Evolutionary conservation across 441 rosid species (phyloP).

Genomic region (Croton setiger): DNA sequence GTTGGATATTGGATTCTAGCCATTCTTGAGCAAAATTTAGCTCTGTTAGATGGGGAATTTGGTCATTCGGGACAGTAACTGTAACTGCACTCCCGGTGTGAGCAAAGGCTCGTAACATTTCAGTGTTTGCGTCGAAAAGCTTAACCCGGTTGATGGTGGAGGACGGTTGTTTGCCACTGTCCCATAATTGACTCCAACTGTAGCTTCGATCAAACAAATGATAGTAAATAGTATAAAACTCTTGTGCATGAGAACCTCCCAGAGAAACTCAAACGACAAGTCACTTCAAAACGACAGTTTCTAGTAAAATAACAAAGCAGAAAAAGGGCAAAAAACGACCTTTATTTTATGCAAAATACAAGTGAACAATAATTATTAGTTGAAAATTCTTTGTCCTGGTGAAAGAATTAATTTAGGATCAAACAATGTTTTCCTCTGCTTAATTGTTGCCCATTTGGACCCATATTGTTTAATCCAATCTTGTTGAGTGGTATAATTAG

Average conservation of each 20-base stretch:
- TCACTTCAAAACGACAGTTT: no score
- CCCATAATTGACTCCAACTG: slow-evolving; percentile 75
- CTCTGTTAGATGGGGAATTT: slow-evolving; percentile 57
- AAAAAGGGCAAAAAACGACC: no score
- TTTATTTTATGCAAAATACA: no score
- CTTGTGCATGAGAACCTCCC: no score
- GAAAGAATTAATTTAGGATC: slow-evolving; percentile 75
- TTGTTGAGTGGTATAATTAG: slow-evolving; percentile 36
- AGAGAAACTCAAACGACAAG: no score
- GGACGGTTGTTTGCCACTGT: slow-evolving; percentile 70
- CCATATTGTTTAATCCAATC: slow-evolving; percentile 76
- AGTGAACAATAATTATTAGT: no score
- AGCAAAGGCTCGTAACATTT: slow-evolving; percentile 57
- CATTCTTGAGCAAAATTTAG: slow-evolving; percentile 55
- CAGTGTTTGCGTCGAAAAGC: slow-evolving; percentile 58
- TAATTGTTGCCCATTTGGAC: slow-evolving; percentile 58
- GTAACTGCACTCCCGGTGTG: slow-evolving; percentile 55
- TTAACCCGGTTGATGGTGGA: slow-evolving; percentile 69
- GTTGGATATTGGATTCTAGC: slow-evolving; percentile 48
- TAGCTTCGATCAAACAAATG: no score
- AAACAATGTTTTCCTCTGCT: slow-evolving; percentile 45
- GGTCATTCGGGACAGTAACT: slow-evolving; percentile 61
- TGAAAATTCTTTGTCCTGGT: slow-evolving; percentile 83
- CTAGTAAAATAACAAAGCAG: no score
- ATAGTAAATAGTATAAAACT: no score